Conservation (phyloP, 306 rosid genomes). For the Luffa acutangula region DNA sequence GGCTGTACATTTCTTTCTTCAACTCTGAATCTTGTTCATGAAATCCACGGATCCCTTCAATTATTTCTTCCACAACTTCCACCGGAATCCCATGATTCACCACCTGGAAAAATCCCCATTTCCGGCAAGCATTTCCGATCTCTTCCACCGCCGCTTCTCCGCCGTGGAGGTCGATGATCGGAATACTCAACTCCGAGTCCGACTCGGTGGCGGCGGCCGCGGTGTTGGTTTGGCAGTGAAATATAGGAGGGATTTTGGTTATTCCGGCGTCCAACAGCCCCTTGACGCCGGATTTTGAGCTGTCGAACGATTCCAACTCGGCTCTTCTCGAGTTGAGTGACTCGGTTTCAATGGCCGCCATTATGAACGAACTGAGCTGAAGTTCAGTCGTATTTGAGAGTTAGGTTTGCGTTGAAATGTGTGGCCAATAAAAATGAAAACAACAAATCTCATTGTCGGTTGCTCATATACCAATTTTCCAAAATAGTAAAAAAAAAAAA, state of each 20-base stretch:
- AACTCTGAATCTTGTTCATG: slow-evolving; percentile 31
- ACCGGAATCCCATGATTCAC: slow-evolving; percentile 31
- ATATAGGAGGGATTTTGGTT: slow-evolving; percentile 25
- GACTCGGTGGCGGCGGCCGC: not conserved
- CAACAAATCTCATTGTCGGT: no score
- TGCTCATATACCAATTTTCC: no score
- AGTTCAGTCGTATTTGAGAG: no score
- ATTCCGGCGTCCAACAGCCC: slow-evolving; percentile 25
- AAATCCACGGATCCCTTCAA: slow-evolving; percentile 24
- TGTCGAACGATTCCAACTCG: not conserved
- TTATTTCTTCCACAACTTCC: slow-evolving; percentile 21
- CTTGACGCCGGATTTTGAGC: slow-evolving; percentile 27
- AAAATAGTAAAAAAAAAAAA: no score
- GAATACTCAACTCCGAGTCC: slow-evolving; percentile 16
- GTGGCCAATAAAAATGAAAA: no score
- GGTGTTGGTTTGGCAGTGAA: not conserved
- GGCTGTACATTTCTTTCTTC: slow-evolving; percentile 29
- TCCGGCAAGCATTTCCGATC: slow-evolving; percentile 19
- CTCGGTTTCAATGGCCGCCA: not conserved
- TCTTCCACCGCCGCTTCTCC: slow-evolving; percentile 18
- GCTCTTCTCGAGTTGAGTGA: not conserved
- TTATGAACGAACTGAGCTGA: not conserved
- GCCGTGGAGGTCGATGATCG: slow-evolving; percentile 31
- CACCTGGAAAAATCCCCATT: slow-evolving; percentile 45
- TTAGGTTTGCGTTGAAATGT: no score